phyloP scores from a whole-genome alignment of 169 alveolate species.

The Plasmodium knowlesi region DNA sequence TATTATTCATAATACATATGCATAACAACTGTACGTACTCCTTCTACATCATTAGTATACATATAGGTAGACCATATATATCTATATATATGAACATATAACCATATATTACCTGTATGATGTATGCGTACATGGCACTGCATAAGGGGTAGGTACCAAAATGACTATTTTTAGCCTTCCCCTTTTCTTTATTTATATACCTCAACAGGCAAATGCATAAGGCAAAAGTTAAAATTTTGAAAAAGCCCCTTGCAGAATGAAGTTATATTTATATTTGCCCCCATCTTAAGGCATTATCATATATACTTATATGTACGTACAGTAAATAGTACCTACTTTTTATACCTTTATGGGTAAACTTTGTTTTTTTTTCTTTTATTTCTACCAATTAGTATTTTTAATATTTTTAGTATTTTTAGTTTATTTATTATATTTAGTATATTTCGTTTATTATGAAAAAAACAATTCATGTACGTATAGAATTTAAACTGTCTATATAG shows the following conservation, averaged over 20 bases:
- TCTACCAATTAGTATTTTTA: neutral
- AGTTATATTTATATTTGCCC: neutral
- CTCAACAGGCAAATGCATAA: neutral
- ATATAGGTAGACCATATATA: neutral
- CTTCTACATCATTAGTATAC: neutral
- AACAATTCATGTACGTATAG: neutral
- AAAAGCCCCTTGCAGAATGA: neutral
- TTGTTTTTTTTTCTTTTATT: neutral
- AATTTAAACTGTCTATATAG: neutral
- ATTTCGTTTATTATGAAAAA: neutral
- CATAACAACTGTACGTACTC: neutral
- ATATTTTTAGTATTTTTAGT: no score
- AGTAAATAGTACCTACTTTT: neutral
- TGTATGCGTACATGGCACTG: neutral
- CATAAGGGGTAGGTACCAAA: neutral
- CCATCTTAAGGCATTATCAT: neutral
- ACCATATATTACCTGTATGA: neutral
- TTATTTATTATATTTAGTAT: neutral
- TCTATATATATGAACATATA: neutral
- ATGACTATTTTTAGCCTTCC: neutral
- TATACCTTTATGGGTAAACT: neutral
- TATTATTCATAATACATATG: neutral
- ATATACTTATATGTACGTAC: neutral
- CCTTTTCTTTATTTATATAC: neutral
- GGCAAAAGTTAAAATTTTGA: neutral